Evolutionary conservation across 805 yeast species (phyloP), one percentile per base, ranked within the genome.

Genomic region (Teunomyces gatunensis): DNA sequence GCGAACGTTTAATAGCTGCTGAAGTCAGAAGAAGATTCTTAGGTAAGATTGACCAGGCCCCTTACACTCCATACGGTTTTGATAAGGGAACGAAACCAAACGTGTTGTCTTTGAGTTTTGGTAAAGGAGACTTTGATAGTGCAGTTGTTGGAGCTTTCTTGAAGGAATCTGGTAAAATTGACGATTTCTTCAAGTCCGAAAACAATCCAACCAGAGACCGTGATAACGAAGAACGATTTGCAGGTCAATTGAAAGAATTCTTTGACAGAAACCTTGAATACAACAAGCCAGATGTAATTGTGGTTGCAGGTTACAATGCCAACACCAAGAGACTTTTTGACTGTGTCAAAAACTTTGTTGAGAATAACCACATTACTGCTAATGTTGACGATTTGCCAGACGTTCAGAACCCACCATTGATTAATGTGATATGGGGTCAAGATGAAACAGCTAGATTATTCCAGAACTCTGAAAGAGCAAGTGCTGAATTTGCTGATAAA

Each of bases 381-480:
- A 79, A 73, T 45, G 74, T 72, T 33, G 83, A 81, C 34, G 75
- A 67, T 17, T 71, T 75, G 30, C 50, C 59, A 20, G 55, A 71
- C 18, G 65, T 57, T 21, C 70, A 71, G 41, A 68, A 64, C 20
- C 68, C 80, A n/a, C 85, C 87, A 7, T 74, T 80, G 7, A 59
- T 87, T 33, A 84, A 82, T 34, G 80, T 89, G 3, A 69, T 90
- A 12, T 92, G 89, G 83, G 96, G 87, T 37, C 87, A 85, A 55
- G 97, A 92, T 64, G 98, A 94, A 64, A 89, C 95, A 27, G 97
- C 98, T 0, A 76, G 95, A 47, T 78, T 94, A 50, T 94, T 78
- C 64, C 95, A 91, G 62, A 81, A 83, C 60, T 88, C 97, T 0
- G 77, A 74, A 33, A 77, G 89, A 48, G 96, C 96, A 0, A 71